phyloP scores from a whole-genome alignment of 371 early-diverging fungal genomes.

The Syncephalis plumigaleata region DNA sequence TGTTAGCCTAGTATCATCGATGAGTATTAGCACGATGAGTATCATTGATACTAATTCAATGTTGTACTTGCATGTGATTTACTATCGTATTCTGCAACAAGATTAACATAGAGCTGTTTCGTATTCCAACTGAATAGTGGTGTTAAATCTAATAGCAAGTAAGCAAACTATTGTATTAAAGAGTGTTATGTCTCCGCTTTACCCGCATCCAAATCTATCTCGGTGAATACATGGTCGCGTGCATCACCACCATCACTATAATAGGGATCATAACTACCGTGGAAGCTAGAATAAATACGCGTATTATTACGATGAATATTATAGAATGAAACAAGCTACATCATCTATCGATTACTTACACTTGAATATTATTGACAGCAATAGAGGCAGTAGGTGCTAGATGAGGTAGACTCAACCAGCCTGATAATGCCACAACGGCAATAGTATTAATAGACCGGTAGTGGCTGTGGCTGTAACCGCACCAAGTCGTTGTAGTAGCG shows the following conservation, averaged over 20 bases:
- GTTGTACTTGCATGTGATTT: slow-evolving; percentile 29
- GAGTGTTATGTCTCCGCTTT: neutral
- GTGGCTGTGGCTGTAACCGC: too few species aligned
- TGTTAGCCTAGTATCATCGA: slow-evolving; percentile 30
- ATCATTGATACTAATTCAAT: neutral
- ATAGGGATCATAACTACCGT: too few species aligned
- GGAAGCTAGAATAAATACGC: too few species aligned
- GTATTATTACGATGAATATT: too few species aligned
- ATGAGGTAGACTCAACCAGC: too few species aligned
- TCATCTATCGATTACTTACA: too few species aligned
- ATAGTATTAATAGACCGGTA: too few species aligned
- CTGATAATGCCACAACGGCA: too few species aligned
- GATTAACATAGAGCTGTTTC: slow-evolving; percentile 81
- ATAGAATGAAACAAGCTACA: too few species aligned
- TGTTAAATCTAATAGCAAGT: slow-evolving; percentile 41
- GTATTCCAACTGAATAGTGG: slow-evolving; percentile 91
- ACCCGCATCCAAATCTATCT: slow-evolving; percentile 6
- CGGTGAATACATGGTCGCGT: neutral
- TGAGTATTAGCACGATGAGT: neutral
- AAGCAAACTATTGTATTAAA: neutral
- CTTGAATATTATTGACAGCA: too few species aligned
- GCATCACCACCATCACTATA: neutral
- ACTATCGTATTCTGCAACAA: slow-evolving; percentile 70
- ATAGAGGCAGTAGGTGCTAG: too few species aligned
- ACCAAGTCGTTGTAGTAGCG: too few species aligned